Evolutionary conservation across 805 yeast genomes (phyloP).

Genomic region (Isabelozyma gotoi): DNA sequence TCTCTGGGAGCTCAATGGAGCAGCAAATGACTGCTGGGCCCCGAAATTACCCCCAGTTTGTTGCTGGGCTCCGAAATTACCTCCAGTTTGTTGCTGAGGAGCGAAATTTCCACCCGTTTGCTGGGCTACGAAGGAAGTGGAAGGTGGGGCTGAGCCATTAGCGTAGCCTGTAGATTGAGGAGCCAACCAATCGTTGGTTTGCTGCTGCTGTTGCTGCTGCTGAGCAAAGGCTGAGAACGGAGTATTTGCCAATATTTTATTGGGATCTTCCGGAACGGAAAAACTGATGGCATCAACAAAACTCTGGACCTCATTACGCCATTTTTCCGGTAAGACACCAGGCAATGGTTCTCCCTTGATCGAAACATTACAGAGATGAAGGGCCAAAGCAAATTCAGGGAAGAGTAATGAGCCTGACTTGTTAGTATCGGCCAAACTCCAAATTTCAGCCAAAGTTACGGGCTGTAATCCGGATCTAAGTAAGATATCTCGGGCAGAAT

Average conservation of each 20-base stretch:
- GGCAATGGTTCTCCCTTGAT: conserved; percentile 82
- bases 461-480: conserved; percentile 79
- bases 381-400: conserved; percentile 92
- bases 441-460: conserved; percentile 73
- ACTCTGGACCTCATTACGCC: conserved; percentile 81
- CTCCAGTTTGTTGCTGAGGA: conserved; percentile 46
- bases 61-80: conserved; percentile 27
- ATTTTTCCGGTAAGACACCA: conserved; percentile 62
- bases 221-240: conserved; percentile 36
- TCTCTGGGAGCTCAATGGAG: conserved; percentile 34
- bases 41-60: conserved; percentile 5
- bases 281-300: conserved; percentile 88
- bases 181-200: conserved; percentile 26
- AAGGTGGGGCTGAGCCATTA: conserved; percentile 4
- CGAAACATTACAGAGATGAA: conserved; percentile 79
- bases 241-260: conserved; percentile 41
- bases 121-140: conserved; percentile 39
- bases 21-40: conserved; percentile 5
- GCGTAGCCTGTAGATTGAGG: conserved; percentile 31
- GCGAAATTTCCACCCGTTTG: conserved; percentile 30
- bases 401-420: conserved; percentile 82
- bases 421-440: conserved; percentile 90
- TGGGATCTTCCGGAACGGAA: conserved; percentile 61
- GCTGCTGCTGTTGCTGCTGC: conserved; percentile 3
- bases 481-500: conserved; percentile 74